Evolutionary conservation across 441 rosid species (phyloP).

Genomic region (Gossypium armourianum): DNA sequence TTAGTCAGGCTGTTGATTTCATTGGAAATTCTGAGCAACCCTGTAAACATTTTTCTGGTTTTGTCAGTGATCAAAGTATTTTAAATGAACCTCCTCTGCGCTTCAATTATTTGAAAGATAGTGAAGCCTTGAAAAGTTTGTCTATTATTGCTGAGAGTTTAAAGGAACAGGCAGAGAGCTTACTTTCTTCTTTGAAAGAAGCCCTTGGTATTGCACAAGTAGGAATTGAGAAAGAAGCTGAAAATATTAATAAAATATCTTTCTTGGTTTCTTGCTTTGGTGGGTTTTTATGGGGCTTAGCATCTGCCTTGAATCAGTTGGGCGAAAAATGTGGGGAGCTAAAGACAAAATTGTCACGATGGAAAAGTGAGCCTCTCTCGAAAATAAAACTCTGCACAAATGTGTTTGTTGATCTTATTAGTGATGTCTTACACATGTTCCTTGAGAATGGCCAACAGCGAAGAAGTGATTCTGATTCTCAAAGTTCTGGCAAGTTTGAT

Average conservation of each 20-base stretch:
- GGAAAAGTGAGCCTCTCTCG: slow-evolving; percentile 33
- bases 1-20: slow-evolving; percentile 25
- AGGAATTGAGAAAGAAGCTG: slow-evolving; percentile 26
- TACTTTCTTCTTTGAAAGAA: slow-evolving; percentile 36
- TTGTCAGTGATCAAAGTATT: slow-evolving; percentile 17
- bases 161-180: slow-evolving; percentile 43
- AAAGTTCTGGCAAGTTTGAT: slow-evolving; percentile 19
- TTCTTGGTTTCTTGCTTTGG: slow-evolving; percentile 49
- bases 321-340: slow-evolving; percentile 27
- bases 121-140: slow-evolving; percentile 36
- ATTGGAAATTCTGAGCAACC: slow-evolving; percentile 15
- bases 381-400: slow-evolving; percentile 29
- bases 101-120: slow-evolving; percentile 22
- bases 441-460: slow-evolving; percentile 29
- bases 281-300: slow-evolving; percentile 79
- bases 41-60: slow-evolving; percentile 21
- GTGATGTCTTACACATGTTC: slow-evolving; percentile 31
- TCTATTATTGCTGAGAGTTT: slow-evolving; percentile 36
- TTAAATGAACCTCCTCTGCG: slow-evolving; percentile 15
- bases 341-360: slow-evolving; percentile 28
- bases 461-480: slow-evolving; percentile 24
- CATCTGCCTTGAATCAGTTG: slow-evolving; percentile 38
- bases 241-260: slow-evolving; percentile 38
- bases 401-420: slow-evolving; percentile 34
- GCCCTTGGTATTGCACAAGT: slow-evolving; percentile 24